A percentile compares a stretch with the other conserved stretches of the same genome.
Evolutionary conservation across 2,329 filamentous ascomycete species (phyloP).

Genomic region (Lachnellula willkommii): DNA sequence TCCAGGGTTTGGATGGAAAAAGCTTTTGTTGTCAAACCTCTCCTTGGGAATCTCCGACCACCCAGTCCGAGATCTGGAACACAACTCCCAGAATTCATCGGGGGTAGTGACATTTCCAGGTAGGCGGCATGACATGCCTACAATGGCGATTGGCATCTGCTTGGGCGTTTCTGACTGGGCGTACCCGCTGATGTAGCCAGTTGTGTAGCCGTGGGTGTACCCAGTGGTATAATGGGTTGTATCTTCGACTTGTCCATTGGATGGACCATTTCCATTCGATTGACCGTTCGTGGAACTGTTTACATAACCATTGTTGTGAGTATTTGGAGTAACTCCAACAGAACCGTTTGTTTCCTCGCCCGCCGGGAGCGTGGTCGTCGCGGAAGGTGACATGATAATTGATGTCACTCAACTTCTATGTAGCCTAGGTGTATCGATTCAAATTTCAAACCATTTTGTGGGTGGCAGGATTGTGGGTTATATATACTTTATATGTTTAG

Average conservation of each 20-base stretch:
- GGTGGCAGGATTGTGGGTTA: background rate
- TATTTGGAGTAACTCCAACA: conserved; percentile 8
- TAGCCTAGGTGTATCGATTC: conserved; percentile 14
- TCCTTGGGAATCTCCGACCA: conserved; percentile 27
- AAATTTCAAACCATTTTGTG: background rate
- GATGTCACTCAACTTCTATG: conserved; percentile 25
- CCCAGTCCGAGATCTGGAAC: conserved; percentile 31
- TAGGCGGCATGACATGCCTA: conserved; percentile 37
- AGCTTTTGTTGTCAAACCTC: conserved; percentile 46
- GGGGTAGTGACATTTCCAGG: conserved; percentile 34
- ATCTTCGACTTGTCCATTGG: background rate
- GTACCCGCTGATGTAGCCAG: conserved; percentile 19
- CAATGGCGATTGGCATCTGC: conserved; percentile 33
- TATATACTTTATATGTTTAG: background rate
- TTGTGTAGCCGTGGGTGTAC: conserved; percentile 24
- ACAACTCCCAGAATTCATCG: conserved; percentile 35
- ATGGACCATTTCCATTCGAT: conserved; percentile 3
- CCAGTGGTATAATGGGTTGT: conserved; percentile 14
- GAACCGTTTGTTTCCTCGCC: conserved; percentile 10
- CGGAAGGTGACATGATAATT: conserved; percentile 29
- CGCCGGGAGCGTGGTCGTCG: conserved; percentile 1
- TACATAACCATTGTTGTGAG: conserved; percentile 22
- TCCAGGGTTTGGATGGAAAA: conserved; percentile 45
- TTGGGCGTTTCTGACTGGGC: conserved; percentile 12
- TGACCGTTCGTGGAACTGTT: conserved; percentile 5